Percentiles rank a stretch among this genome's conserved stretches.
Evolutionary conservation across 2,329 filamentous ascomycete species (phyloP).

Genomic region (Fusarium cicatricum): DNA sequence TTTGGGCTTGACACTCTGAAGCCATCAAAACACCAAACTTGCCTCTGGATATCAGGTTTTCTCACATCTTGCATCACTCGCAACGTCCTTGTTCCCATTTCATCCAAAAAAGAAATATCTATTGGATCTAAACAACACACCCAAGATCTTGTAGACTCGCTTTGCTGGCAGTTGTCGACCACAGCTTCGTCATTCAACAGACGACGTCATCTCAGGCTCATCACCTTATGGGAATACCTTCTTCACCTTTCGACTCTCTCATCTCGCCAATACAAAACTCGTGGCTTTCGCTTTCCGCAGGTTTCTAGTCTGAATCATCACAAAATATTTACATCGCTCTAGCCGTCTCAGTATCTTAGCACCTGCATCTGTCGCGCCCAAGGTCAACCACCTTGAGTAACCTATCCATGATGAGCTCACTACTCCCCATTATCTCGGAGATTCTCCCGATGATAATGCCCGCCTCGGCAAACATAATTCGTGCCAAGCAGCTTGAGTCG

Average conservation of each 20-base stretch:
- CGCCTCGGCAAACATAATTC: slow-evolving; percentile 63
- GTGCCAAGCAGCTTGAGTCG: slow-evolving; percentile 57
- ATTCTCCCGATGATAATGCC: slow-evolving; percentile 68
- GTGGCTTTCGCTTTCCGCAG: background rate
- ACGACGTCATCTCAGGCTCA: slow-evolving; percentile 28
- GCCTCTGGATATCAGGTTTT: slow-evolving; percentile 1
- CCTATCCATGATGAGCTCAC: slow-evolving; percentile 54
- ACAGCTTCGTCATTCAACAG: background rate
- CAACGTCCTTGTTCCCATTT: background rate
- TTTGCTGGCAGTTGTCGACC: background rate
- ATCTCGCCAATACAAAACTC: background rate
- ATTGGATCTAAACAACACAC: no score
- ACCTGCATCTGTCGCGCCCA: background rate
- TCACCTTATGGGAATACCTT: slow-evolving; percentile 16
- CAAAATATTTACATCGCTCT: no score
- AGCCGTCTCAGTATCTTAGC: no score
- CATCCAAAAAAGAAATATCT: no score
- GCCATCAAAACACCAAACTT: slow-evolving; percentile 5
- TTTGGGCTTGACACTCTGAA: no score
- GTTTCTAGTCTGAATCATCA: no score
- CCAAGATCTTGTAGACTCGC: background rate
- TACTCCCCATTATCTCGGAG: slow-evolving; percentile 65
- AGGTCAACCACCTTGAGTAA: background rate
- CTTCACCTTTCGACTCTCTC: slow-evolving; percentile 25
- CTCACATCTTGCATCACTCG: background rate